Evolutionary conservation across 23 red algal species (phyloP), one percentile per base, ranked within the genome.

Genomic region (Chondrus crispus): DNA sequence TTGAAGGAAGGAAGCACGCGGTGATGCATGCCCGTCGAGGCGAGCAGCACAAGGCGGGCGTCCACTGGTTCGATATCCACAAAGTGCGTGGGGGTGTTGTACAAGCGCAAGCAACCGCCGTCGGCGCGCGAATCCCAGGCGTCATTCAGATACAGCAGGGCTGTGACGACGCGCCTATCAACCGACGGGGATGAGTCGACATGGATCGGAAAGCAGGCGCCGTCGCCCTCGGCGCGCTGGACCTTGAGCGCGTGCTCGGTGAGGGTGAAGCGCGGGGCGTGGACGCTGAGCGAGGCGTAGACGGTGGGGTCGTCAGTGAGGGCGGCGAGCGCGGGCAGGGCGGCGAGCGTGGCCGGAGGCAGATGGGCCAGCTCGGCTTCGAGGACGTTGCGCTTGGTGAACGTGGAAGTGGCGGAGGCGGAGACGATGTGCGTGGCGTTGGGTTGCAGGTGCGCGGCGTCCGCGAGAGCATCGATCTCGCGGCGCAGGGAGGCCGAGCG

Each of bases 191-290:
- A 24, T 11, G 85, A 75, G 85, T 89, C 85, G 29, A 78, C 20
- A 24, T 89, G 85, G 35, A 89, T 42, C 9, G 85, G 85, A 57
- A 89, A 89, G 71, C 71, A 76, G 24, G 64, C 66, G n/a, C 66
- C 66, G 28, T 24, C 4, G 22, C 50, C 39, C 19, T 52, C 85
- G 10, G 66, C 53, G 30, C 33, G 49, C 42, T 89, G 85, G 26
- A 66, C 85, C 41, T 89, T 89, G 42, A 89, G 45, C 22, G 85
- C 85, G 32, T 89, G 85, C 18, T 46, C 28, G 19, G 35, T 36
- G 41, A 89, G 66, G 5, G 68, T 89, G 18, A 89, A 41, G 28
- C 68, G 32, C 19, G 85, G 85, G 28, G 40, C 42, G 26, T 39
- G 77, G 32, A 75, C 66, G 46, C 62, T 89, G 5, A 78, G 48